These are phyloP conservation scores for Colletotrichum siamense DNA, from an alignment of 2,329 filamentous ascomycete species.

Conservation along the genomic window DNA sequence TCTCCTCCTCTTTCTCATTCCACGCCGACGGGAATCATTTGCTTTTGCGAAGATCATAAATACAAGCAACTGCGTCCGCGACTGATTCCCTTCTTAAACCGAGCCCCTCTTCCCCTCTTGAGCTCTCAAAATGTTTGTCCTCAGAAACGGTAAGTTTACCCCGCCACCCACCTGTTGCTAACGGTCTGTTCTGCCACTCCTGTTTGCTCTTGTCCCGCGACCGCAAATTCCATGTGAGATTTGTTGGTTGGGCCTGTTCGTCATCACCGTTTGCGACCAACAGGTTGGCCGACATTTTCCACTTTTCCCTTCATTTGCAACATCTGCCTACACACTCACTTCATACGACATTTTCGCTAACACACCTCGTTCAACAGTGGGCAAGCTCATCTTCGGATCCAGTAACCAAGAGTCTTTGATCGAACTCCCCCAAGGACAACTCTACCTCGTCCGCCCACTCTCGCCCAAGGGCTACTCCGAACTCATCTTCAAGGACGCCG, in stretches of 20 bases:
- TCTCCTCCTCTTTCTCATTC: background rate
- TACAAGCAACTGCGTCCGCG: background rate
- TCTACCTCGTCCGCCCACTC: slow-evolving; percentile 93
- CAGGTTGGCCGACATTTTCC: background rate
- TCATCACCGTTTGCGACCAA: background rate
- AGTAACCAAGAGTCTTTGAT: slow-evolving; percentile 90
- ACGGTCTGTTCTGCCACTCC: background rate
- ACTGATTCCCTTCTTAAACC: background rate
- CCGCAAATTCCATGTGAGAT: background rate
- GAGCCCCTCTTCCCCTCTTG: background rate
- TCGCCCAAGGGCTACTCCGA: slow-evolving; percentile 98
- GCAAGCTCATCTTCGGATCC: slow-evolving; percentile 90
- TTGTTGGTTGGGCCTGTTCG: background rate
- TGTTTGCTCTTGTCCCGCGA: background rate
- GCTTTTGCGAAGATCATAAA: slow-evolving; percentile 12
- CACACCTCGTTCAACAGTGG: slow-evolving; percentile 59
- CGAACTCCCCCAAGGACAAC: slow-evolving; percentile 92
- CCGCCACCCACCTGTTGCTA: slow-evolving; percentile 2
- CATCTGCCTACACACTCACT: background rate
- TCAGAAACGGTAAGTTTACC: slow-evolving; percentile 40
- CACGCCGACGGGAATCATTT: slow-evolving; percentile 5
- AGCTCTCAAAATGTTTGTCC: slow-evolving; percentile 41
- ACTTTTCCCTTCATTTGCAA: background rate
- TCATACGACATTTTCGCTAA: slow-evolving; percentile 2
- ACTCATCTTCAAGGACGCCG: slow-evolving; percentile 97